phyloP scores from a whole-genome alignment of 2,329 filamentous ascomycete genomes.

The Sporothrix inflata region DNA sequence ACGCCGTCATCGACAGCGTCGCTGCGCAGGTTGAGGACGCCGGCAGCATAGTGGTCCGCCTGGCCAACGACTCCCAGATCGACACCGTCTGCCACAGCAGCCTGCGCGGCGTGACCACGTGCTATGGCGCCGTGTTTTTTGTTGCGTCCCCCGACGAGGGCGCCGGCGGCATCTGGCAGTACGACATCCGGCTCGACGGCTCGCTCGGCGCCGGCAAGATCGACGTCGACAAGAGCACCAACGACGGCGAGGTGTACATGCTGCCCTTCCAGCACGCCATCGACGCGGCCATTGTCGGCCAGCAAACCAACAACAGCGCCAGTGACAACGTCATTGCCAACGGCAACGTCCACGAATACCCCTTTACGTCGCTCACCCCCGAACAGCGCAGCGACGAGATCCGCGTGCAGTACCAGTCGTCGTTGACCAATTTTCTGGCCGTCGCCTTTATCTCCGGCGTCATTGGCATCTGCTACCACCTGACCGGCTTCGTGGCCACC shows the following conservation, averaged over 20 bases:
- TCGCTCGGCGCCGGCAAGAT: slow-evolving; percentile 67
- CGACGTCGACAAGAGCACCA: slow-evolving; percentile 64
- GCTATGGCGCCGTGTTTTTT: slow-evolving; percentile 74
- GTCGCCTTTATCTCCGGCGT: slow-evolving; percentile 79
- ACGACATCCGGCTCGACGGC: slow-evolving; percentile 78
- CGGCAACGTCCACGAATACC: slow-evolving; percentile 61
- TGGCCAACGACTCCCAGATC: slow-evolving; percentile 39
- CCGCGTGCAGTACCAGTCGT: slow-evolving; percentile 69
- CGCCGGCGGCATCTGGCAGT: slow-evolving; percentile 73
- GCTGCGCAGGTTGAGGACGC: slow-evolving; percentile 58
- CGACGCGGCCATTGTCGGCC: slow-evolving; percentile 68
- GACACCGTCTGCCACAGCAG: slow-evolving; percentile 58
- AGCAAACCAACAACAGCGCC: slow-evolving; percentile 45
- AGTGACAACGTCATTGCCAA: slow-evolving; percentile 39
- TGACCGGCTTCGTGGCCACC: slow-evolving; percentile 81
- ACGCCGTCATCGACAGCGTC: slow-evolving; percentile 68
- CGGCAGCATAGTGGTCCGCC: slow-evolving; percentile 49
- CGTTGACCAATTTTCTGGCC: slow-evolving; percentile 74
- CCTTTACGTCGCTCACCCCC: slow-evolving; percentile 73
- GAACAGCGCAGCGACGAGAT: slow-evolving; percentile 69
- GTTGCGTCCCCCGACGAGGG: slow-evolving; percentile 75
- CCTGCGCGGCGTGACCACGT: slow-evolving; percentile 67
- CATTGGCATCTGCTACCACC: slow-evolving; percentile 82
- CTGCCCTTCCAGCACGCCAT: slow-evolving; percentile 80
- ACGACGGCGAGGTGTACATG: slow-evolving; percentile 74